Evolutionary conservation across 1,284 basidiomycete species (phyloP), one percentile per base, ranked within the genome.

Genomic region (Schizophyllum amplum): DNA sequence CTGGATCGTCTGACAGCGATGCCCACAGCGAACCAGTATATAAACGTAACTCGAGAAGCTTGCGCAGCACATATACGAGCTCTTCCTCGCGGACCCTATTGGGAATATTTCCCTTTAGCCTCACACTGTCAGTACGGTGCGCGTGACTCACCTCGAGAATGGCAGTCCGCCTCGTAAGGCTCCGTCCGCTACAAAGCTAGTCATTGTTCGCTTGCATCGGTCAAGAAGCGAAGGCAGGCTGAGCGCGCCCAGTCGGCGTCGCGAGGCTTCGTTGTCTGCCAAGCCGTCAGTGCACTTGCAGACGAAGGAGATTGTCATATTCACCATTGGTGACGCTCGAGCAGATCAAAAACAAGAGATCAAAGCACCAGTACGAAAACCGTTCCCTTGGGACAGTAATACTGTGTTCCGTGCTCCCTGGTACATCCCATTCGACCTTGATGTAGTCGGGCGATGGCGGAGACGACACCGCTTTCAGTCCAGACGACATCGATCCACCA

Each of bases 341-440:
- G 64, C 89, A 93, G 23, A 90, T 78, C 60, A 89, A 69, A 68
- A 97, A 94, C 17, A 98, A 70, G 23, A 96, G 72, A 65, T 97
- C 93, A 60, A 98, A 89, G 63, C 91, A 94, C 94, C 94, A 98
- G 71, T 94, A 97, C 6, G 90, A 87, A 66, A 94, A 93, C 7
- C 88, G 76, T 69, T 98, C 94, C 52, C 90, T 78, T 0, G 87
- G 83, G 47, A 87, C 72, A 23, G 83, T 71, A 13, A 72, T 67
- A 1, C 80, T 79, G 24, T 72, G 72, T 51, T 81, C 78, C 1
- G 89, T 91, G 25, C 79, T 87, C 2, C 90, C 89, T 24, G 77
- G 64, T 48, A 66, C 72, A 53, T 71, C 71, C 47, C 71, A 49
- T n/a, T 77, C 71, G 15, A 77, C 58, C 47, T 69, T 75, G 58